Conservation (phyloP, 768 basidiomycete genomes). For the Austroboletus eburneus region DNA sequence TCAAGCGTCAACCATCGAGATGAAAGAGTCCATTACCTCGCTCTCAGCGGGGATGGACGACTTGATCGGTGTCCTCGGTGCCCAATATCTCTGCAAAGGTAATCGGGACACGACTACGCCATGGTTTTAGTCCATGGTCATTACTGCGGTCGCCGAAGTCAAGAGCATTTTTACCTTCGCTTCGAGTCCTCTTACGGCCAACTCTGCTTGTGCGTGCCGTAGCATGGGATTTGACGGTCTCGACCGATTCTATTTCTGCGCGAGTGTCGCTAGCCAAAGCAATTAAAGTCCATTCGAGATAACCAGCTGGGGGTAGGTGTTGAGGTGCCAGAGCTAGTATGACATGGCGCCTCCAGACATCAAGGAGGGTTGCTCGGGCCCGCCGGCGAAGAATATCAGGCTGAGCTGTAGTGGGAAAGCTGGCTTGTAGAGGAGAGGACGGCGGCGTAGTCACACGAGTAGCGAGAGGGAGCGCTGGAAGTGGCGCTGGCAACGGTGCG, state of each 20-base stretch:
- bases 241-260: conserved; percentile 15
- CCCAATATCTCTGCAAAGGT: conserved; percentile 12
- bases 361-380: conserved; percentile 65
- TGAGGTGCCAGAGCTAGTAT: conserved; percentile 44
- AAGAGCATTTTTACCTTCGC: conserved; percentile 40
- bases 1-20: conserved; percentile 5
- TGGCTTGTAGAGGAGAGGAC: conserved; percentile 17
- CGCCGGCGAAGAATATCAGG: conserved; percentile 44
- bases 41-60: conserved; percentile 26
- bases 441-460: conserved; percentile 23
- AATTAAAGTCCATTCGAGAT: conserved; percentile 31
- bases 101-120: conserved; percentile 26
- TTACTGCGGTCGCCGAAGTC: conserved; percentile 29
- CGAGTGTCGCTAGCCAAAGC: conserved; percentile 18
- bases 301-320: conserved; percentile 33
- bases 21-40: conserved; percentile 14
- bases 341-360: conserved; percentile 61
- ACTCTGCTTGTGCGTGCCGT: conserved; percentile 20
- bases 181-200: conserved; percentile 45
- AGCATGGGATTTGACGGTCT: conserved; percentile 2
- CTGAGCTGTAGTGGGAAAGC: conserved; percentile 5
- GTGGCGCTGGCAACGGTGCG: conserved; percentile 27
- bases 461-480: conserved; percentile 28
- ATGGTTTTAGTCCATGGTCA: conserved; percentile 17
- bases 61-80: conserved; percentile 21